Percentiles rank a stretch among this genome's conserved stretches.
Conservation (phyloP, 2,329 filamentous ascomycete species). For the Epichloe brachyelytri region DNA sequence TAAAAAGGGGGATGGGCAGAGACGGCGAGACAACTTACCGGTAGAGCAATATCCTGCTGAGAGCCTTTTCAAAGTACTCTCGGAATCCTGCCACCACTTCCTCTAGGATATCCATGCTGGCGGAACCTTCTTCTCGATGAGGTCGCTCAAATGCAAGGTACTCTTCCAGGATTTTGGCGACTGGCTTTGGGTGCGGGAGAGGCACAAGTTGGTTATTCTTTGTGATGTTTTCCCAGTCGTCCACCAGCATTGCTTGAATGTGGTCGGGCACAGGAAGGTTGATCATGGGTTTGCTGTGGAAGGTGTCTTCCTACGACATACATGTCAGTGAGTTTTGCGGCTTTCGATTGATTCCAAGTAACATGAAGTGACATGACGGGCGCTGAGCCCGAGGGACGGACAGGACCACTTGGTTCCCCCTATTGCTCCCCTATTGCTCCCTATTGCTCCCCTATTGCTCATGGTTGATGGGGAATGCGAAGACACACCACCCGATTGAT, state of each 20-base stretch:
- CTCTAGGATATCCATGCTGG: conserved; percentile 74
- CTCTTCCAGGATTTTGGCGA: conserved; percentile 65
- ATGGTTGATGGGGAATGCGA: background rate
- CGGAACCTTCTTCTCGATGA: conserved; percentile 50
- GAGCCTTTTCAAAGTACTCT: conserved; percentile 86
- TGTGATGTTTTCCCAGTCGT: conserved; percentile 98
- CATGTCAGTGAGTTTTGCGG: background rate
- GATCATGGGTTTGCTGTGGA: conserved; percentile 72
- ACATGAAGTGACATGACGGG: background rate
- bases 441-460: no score
- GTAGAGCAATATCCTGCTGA: conserved; percentile 84
- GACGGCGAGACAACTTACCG: conserved; percentile 26
- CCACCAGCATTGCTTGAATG: conserved; percentile 83
- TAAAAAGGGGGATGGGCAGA: background rate
- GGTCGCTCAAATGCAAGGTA: conserved; percentile 61
- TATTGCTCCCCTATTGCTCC: no score
- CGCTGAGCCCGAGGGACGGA: no score
- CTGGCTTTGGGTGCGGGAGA: conserved; percentile 64
- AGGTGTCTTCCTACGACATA: conserved; percentile 63
- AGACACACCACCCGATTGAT: conserved; percentile 1
- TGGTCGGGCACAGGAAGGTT: conserved; percentile 78
- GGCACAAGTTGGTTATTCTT: conserved; percentile 86
- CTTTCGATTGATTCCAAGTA: background rate
- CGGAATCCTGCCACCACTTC: conserved; percentile 77
- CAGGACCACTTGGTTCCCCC: background rate